Percentiles rank a stretch among this genome's conserved stretches.
Evolutionary conservation across 495 filamentous ascomycete species (phyloP).

Genomic region (Penicillium soppii): DNA sequence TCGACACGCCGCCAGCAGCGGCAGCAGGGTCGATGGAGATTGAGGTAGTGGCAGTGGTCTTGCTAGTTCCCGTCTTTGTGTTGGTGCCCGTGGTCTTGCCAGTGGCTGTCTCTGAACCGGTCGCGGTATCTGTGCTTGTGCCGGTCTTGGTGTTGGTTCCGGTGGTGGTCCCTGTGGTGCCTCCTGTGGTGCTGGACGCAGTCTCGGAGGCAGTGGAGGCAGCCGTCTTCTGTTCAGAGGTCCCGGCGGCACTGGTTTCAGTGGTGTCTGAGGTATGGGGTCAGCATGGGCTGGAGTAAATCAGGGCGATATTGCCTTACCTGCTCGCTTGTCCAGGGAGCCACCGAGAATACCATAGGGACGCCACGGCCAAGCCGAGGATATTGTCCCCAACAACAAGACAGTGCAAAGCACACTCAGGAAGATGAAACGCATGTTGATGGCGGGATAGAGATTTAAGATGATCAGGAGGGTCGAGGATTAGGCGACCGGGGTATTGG

Average conservation of each 20-base stretch:
- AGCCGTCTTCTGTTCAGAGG: slow-evolving; percentile 24
- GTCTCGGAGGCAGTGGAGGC: slow-evolving; percentile 20
- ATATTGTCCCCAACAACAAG: slow-evolving; percentile 45
- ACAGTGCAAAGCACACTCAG: slow-evolving; percentile 36
- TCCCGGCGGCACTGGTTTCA: slow-evolving; percentile 7
- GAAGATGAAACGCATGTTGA: slow-evolving; percentile 37
- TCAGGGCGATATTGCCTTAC: slow-evolving; percentile 14
- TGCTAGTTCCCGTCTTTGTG: slow-evolving; percentile 27
- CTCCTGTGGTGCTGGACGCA: slow-evolving; percentile 11
- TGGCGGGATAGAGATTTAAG: slow-evolving; percentile 5
- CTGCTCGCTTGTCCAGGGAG: slow-evolving; percentile 33
- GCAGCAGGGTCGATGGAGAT: slow-evolving; percentile 58
- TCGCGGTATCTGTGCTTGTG: slow-evolving; percentile 18
- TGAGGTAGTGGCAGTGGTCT: slow-evolving; percentile 32
- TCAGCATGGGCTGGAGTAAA: slow-evolving; percentile 3
- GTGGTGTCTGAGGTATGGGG: slow-evolving; percentile 18
- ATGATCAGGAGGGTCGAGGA: not conserved
- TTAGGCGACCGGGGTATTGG: not conserved
- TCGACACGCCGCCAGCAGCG: slow-evolving; percentile 71
- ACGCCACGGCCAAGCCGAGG: slow-evolving; percentile 53
- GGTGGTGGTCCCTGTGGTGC: slow-evolving; percentile 19
- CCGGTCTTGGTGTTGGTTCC: slow-evolving; percentile 10
- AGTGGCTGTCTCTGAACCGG: slow-evolving; percentile 7
- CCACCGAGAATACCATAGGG: slow-evolving; percentile 28
- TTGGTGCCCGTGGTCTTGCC: slow-evolving; percentile 18